Base-by-base conservation (phyloP, 305 asterid species). In the Plantago rigida region DNA sequence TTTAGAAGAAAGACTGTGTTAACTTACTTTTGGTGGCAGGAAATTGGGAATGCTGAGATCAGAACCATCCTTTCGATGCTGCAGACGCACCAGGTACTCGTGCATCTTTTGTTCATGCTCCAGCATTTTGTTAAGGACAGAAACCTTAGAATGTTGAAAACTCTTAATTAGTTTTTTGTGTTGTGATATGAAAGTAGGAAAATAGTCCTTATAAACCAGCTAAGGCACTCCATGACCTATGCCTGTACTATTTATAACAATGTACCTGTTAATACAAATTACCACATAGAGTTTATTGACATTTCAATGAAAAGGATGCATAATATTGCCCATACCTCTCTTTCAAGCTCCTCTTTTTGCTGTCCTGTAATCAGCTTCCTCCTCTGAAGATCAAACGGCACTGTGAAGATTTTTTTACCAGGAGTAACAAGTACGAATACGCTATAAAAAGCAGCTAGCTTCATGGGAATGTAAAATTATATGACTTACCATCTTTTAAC, bases 291-390 rank as follows among this genome's bases (percentile, higher is more conserved):
- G 28, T 60, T 13, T 10, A 44, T 62, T n/a, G 47, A 65, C 7
- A 57, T 42, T 22, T 22, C 26, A 1, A 22, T 22, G 26, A 22
- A 22, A 22, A 22, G 0, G 26, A 22, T 22, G 26, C 26, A 22
- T 22, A 62, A 75, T 71, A 48, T 55, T 24, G 26, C 31, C 68
- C 79, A 69, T 67, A 85, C 96, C 94, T 88, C 96, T 73, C 77
- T 81, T 71, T 88, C 87, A 31, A 88, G 83, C 42, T 82, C 91
- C 66, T 82, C 86, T 57, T 73, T 84, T 24, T 78, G 91, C 57
- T 72, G 75, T 55, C 81, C 85, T 12, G 57, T 59, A 12, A 51
- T 24, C 9, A 12, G 34, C 69, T 68, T 75, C 79, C 70, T 84
- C 79, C 60, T 81, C 96, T 84, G 70, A 53, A 51, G 67, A 15